phyloP scores from a whole-genome alignment of 2,329 filamentous ascomycete species.

The Colletotrichum euphorbiae region DNA sequence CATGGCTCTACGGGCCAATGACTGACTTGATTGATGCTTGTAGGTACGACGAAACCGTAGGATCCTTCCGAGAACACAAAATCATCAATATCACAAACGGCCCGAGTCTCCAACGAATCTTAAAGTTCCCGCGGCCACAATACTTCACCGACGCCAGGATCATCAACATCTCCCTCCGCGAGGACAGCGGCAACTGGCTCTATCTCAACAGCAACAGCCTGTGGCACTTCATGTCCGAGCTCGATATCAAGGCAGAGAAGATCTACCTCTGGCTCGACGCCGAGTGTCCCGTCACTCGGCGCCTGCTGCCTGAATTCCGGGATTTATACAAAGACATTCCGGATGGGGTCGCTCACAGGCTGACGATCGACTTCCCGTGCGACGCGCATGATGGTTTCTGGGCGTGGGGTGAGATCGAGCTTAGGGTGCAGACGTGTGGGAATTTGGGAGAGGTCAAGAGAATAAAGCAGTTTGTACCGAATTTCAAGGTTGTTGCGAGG shows the following conservation, averaged over 20 bases:
- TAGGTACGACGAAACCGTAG: conserved; percentile 34
- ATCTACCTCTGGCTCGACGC: conserved; percentile 40
- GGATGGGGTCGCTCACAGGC: neutral
- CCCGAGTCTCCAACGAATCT: conserved; percentile 29
- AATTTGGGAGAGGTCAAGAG: neutral
- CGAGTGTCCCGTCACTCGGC: conserved; percentile 37
- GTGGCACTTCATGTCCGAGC: conserved; percentile 30
- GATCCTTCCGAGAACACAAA: conserved; percentile 22
- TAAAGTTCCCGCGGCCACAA: neutral
- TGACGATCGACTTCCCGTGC: conserved; percentile 35
- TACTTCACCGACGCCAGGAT: neutral
- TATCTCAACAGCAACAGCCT: conserved; percentile 29
- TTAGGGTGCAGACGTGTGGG: neutral
- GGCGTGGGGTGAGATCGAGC: conserved; percentile 34
- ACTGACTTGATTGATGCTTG: neutral
- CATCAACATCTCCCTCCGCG: conserved; percentile 39
- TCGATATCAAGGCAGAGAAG: neutral
- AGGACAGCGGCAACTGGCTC: conserved; percentile 38
- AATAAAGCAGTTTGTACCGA: conserved; percentile 7
- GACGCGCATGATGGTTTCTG: conserved; percentile 38
- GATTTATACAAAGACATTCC: conserved; percentile 22
- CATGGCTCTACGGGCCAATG: neutral
- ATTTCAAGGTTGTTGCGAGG: conserved; percentile 33
- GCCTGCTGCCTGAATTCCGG: conserved; percentile 39
- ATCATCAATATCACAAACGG: conserved; percentile 37